Evolutionary conservation across 306 rosid genomes (phyloP).

Genomic region (Bauhinia variegata): DNA sequence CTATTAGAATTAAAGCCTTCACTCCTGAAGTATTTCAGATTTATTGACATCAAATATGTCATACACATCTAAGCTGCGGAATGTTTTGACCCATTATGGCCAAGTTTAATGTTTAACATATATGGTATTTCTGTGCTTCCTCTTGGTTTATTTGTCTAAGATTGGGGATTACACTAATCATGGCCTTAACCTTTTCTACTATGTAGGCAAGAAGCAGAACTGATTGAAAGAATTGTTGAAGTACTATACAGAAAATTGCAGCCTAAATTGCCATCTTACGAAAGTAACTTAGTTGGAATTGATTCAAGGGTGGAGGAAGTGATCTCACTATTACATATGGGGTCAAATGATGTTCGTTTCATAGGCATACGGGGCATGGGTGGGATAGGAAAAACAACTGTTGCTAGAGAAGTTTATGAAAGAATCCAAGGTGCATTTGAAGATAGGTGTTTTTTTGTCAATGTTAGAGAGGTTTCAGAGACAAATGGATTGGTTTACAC

Average conservation of each 20-base stretch:
- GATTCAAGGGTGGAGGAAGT: not conserved
- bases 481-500: not conserved
- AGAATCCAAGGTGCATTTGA: not conserved
- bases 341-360: not conserved
- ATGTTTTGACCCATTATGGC: no score
- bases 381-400: not conserved
- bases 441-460: not conserved
- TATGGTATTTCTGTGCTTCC: not conserved
- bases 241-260: not conserved
- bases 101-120: no score
- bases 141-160: not conserved
- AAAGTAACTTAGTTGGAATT: not conserved
- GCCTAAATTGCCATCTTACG: not conserved
- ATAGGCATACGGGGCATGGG: slow-evolving; percentile 19
- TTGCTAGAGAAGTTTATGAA: not conserved
- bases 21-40: no score
- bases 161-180: not conserved
- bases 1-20: no score
- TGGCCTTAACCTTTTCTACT: not conserved
- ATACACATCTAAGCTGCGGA: no score
- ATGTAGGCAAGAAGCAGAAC: not conserved
- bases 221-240: not conserved
- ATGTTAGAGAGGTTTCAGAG: not conserved
- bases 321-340: not conserved
- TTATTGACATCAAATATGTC: no score